phyloP scores from a whole-genome alignment of 2,329 filamentous ascomycete species.

The Ophiostoma fasciatum region DNA sequence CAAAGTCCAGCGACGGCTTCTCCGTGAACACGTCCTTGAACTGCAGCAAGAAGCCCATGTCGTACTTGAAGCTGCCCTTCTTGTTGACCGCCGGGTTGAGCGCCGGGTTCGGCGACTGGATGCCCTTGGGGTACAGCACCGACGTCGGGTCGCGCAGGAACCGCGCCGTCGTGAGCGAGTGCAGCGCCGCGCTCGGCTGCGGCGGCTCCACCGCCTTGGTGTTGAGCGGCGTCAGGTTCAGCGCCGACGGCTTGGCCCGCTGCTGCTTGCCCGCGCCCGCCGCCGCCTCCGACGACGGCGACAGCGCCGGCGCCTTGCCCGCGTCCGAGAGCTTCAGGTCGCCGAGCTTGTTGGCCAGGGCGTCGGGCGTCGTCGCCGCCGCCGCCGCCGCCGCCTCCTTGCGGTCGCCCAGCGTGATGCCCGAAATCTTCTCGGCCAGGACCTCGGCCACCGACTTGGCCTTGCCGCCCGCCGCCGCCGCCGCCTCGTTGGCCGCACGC shows the following conservation, averaged over 20 bases:
- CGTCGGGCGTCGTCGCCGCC: constrained; percentile 24
- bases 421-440: constrained; percentile 26
- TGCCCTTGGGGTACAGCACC: constrained; percentile 62
- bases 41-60: constrained; percentile 87
- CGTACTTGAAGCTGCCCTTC: constrained; percentile 83
- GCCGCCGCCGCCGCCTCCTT: constrained; percentile 25
- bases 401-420: constrained; percentile 24
- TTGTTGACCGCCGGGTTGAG: constrained; percentile 67
- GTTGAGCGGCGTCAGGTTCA: constrained; percentile 73
- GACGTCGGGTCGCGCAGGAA: constrained; percentile 70
- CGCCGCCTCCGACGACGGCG: constrained; percentile 20
- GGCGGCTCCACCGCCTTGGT: constrained; percentile 78
- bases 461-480: constrained; percentile 23
- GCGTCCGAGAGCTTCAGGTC: constrained; percentile 30
- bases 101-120: constrained; percentile 82
- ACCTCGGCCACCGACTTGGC: constrained; percentile 35
- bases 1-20: constrained; percentile 89
- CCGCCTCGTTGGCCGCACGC: constrained; percentile 34
- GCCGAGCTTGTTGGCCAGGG: constrained; percentile 35
- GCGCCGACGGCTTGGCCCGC: constrained; percentile 60
- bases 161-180: constrained; percentile 80
- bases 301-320: constrained; percentile 14
- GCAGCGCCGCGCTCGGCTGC: constrained; percentile 86
- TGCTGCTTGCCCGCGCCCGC: constrained; percentile 45
- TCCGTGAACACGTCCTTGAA: constrained; percentile 95